These are phyloP conservation scores for Paspalum notatum DNA, from an alignment of 176 grass and related monocot species.

Conservation along the genomic window DNA sequence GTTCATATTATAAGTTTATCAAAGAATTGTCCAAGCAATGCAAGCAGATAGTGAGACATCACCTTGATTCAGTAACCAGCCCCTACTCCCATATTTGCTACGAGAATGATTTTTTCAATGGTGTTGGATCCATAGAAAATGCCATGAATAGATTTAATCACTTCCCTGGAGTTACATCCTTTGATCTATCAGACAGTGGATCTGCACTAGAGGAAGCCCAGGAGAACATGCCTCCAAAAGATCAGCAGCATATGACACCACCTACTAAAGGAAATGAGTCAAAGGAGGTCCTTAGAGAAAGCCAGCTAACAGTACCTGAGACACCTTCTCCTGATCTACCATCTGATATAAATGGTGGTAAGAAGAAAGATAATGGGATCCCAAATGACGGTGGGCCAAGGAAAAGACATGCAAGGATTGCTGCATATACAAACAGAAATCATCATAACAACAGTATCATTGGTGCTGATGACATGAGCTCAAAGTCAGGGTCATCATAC, in stretches of 20 bases:
- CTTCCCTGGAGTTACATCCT: conserved; percentile 58
- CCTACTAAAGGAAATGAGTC: conserved; percentile 68
- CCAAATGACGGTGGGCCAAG: conserved; percentile 67
- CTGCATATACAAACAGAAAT: conserved; percentile 59
- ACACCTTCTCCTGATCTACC: conserved; percentile 97
- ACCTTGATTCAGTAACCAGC: conserved; percentile 88
- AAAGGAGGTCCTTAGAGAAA: conserved; percentile 80
- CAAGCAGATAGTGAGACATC: conserved; percentile 88
- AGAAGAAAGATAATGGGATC: conserved; percentile 88
- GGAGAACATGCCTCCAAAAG: conserved; percentile 86
- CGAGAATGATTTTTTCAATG: conserved; percentile 60
- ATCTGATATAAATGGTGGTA: conserved; percentile 61
- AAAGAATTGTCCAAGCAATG: conserved; percentile 85
- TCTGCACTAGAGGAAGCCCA: conserved; percentile 55
- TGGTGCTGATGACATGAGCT: conserved; percentile 62
- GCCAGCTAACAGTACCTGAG: conserved; percentile 90
- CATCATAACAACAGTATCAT: conserved; percentile 59
- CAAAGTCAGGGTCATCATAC: conserved; percentile 79
- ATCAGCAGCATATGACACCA: conserved; percentile 81
- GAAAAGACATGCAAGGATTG: conserved; percentile 85
- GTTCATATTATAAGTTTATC: conserved; percentile 86
- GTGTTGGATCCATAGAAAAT: conserved; percentile 48
- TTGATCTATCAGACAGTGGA: conserved; percentile 76
- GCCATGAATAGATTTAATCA: conserved; percentile 62
- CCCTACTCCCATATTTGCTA: conserved; percentile 92